A percentile compares a stretch with the other conserved stretches of the same genome.
These are phyloP conservation scores for Naematelia encephala DNA, from an alignment of 768 basidiomycete genomes.

Conservation along the genomic window DNA sequence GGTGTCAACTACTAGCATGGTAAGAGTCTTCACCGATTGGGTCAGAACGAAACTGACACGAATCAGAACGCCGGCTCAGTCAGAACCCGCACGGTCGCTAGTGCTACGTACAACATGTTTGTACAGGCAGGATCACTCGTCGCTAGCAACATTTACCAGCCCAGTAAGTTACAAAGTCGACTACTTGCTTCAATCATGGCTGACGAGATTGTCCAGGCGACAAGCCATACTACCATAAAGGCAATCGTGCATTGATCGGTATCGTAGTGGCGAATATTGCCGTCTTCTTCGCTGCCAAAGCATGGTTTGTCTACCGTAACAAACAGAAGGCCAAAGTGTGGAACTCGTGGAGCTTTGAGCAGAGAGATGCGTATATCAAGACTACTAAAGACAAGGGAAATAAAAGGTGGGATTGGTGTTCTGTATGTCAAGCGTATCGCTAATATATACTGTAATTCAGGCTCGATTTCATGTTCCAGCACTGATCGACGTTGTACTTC, in stretches of 20 bases:
- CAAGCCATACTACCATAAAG: slow-evolving; percentile 57
- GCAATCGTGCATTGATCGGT: slow-evolving; percentile 60
- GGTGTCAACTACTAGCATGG: slow-evolving; percentile 25
- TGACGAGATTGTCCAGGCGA: slow-evolving; percentile 9
- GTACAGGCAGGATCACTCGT: slow-evolving; percentile 56
- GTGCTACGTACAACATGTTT: slow-evolving; percentile 63
- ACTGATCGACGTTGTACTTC: no score
- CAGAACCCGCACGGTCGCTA: slow-evolving; percentile 56
- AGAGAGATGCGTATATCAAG: slow-evolving; percentile 60
- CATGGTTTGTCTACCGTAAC: slow-evolving; percentile 61
- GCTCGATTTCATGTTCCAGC: background rate
- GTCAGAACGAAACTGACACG: no score
- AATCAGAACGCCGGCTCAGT: slow-evolving; percentile 61
- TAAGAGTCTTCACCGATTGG: no score
- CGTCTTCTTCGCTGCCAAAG: slow-evolving; percentile 57
- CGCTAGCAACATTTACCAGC: slow-evolving; percentile 58
- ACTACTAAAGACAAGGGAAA: slow-evolving; percentile 59
- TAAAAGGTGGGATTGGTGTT: slow-evolving; percentile 16
- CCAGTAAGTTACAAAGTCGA: slow-evolving; percentile 20
- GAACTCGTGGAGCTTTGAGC: slow-evolving; percentile 57
- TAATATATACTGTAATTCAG: background rate
- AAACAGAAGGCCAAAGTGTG: slow-evolving; percentile 57
- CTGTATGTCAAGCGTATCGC: background rate
- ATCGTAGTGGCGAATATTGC: slow-evolving; percentile 59
- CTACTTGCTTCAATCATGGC: background rate